A percentile compares a stretch with the other conserved stretches of the same genome.
These are phyloP conservation scores for Davidsoniella australis DNA, from an alignment of 2,329 filamentous ascomycete species.

Conservation along the genomic window DNA sequence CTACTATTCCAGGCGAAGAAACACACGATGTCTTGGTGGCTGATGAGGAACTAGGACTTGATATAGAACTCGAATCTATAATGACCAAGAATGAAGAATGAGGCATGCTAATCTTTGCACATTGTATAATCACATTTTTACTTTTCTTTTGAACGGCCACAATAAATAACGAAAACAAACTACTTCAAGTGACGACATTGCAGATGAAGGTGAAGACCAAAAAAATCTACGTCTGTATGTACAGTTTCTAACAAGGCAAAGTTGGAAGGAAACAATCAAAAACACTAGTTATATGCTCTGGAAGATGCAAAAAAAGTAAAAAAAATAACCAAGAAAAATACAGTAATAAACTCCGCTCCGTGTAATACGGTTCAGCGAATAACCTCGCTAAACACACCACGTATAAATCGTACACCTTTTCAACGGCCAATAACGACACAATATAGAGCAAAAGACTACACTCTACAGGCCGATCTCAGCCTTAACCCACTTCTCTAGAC, in stretches of 20 bases:
- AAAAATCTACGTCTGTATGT: neutral
- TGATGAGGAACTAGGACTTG: neutral
- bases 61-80: neutral
- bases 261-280: neutral
- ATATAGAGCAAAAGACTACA: neutral
- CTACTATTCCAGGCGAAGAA: constrained; percentile 15
- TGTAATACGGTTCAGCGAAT: no score
- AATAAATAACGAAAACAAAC: no score
- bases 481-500: constrained; percentile 71
- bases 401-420: no score
- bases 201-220: neutral
- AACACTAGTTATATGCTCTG: neutral
- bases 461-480: constrained; percentile 32
- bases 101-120: no score
- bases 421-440: neutral
- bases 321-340: neutral
- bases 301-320: neutral
- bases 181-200: neutral
- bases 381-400: no score
- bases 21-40: neutral
- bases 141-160: no score
- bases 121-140: no score
- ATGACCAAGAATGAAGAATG: no score
- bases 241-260: neutral
- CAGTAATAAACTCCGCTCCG: constrained; percentile 1